Conservation (phyloP, 2,329 filamentous ascomycete genomes). For the Alternaria sp. region DNA sequence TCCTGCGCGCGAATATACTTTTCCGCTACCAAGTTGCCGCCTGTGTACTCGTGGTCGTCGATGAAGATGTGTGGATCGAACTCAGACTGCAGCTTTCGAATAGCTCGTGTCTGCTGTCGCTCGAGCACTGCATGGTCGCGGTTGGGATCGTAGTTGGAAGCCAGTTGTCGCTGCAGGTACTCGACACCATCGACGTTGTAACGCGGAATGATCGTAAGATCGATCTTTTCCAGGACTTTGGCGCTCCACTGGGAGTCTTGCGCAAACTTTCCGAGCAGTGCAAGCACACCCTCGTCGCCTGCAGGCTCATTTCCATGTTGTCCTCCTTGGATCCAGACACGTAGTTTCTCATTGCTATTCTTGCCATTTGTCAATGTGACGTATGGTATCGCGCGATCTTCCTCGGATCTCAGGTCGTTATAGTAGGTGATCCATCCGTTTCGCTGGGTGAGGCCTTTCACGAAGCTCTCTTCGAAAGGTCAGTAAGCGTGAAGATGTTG, state of each 20-base stretch:
- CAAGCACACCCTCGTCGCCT: conserved; percentile 35
- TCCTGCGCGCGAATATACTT: conserved; percentile 33
- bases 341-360: conserved; percentile 19
- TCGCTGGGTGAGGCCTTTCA: not conserved
- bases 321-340: conserved; percentile 38
- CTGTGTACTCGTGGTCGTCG: conserved; percentile 38
- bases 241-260: conserved; percentile 29
- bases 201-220: conserved; percentile 32
- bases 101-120: conserved; percentile 32
- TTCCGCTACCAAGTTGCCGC: conserved; percentile 12
- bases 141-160: conserved; percentile 34
- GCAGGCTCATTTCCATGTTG: conserved; percentile 41
- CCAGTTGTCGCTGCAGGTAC: conserved; percentile 29
- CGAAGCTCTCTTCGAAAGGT: not conserved
- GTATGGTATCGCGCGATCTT: not conserved
- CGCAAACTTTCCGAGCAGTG: conserved; percentile 36
- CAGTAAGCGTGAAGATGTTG: not conserved
- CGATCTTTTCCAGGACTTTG: conserved; percentile 27
- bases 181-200: conserved; percentile 39
- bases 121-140: conserved; percentile 36
- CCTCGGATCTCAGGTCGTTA: not conserved
- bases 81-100: conserved; percentile 24
- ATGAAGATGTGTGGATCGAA: conserved; percentile 36
- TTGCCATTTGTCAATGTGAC: not conserved
- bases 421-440: not conserved